Conservation (phyloP, 495 filamentous ascomycete species). For the Neurospora sp. region DNA sequence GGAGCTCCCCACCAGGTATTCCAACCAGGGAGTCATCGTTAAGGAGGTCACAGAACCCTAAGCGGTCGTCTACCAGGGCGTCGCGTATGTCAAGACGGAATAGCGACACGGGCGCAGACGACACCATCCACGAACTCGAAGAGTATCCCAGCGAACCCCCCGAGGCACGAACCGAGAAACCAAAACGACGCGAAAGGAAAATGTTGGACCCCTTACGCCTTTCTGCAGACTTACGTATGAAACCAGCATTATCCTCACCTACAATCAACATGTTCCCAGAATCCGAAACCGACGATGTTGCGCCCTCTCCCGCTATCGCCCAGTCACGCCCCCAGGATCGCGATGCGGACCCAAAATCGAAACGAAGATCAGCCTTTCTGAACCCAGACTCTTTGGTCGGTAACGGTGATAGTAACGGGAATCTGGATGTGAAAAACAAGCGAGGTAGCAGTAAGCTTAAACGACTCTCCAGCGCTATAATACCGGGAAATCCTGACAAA, state of each 20-base stretch:
- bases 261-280: conserved; percentile 17
- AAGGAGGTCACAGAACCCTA: conserved; percentile 40
- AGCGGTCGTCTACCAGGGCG: conserved; percentile 30
- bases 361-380: conserved; percentile 29
- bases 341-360: conserved; percentile 24
- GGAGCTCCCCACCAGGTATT: conserved; percentile 36
- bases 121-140: conserved; percentile 29
- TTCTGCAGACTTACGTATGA: conserved; percentile 12
- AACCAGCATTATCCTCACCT: conserved; percentile 12
- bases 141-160: conserved; percentile 12
- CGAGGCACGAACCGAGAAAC: conserved; percentile 5
- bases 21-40: conserved; percentile 60
- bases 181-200: conserved; percentile 9
- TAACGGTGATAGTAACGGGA: conserved; percentile 32
- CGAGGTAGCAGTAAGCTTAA: conserved; percentile 38
- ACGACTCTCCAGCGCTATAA: conserved; percentile 35
- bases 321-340: conserved; percentile 42
- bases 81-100: conserved; percentile 31
- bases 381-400: conserved; percentile 32
- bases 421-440: conserved; percentile 25
- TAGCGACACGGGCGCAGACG: conserved; percentile 20
- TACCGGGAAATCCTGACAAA: conserved; percentile 26
- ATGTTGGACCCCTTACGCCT: conserved; percentile 18
- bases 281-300: conserved; percentile 45
- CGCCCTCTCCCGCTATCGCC: conserved; percentile 58